Evolutionary conservation across 495 filamentous ascomycete genomes (phyloP).

Genomic region (Tuber melanosporum): DNA sequence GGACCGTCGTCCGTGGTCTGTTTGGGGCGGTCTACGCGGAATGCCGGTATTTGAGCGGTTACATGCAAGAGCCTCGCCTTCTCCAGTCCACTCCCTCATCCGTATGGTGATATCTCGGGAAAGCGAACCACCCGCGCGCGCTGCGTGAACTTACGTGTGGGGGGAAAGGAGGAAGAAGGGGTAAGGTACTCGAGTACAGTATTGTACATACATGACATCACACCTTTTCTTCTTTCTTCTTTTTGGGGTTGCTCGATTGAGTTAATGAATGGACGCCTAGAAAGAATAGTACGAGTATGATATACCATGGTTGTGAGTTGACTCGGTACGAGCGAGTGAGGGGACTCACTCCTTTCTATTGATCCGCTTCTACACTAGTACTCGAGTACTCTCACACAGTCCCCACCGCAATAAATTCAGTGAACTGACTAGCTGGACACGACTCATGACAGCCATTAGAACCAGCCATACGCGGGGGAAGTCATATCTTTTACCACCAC

Average conservation of each 20-base stretch:
- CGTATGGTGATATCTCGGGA: not conserved
- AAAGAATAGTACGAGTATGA: not conserved
- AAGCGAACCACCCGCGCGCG: not conserved
- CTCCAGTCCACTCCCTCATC: not conserved
- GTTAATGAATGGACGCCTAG: not conserved
- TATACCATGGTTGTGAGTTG: not conserved
- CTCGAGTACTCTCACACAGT: not conserved
- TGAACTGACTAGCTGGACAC: not conserved
- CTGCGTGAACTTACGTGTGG: not conserved
- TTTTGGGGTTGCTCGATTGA: not conserved
- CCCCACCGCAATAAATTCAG: not conserved
- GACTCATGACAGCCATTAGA: not conserved
- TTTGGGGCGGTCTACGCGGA: not conserved
- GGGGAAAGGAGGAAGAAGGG: not conserved
- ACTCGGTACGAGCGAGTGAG: not conserved
- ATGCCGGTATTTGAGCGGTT: not conserved
- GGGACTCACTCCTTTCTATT: not conserved
- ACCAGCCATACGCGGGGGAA: not conserved
- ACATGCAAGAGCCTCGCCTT: not conserved
- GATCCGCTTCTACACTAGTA: not conserved
- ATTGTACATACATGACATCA: not conserved
- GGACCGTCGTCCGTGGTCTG: not conserved
- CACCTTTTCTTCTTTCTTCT: not conserved
- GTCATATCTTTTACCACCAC: not conserved
- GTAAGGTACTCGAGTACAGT: not conserved